Percentiles rank a stretch among this genome's conserved stretches.
phyloP scores from a whole-genome alignment of 2,329 filamentous ascomycete species.

The Aspergillaceae sp. region DNA sequence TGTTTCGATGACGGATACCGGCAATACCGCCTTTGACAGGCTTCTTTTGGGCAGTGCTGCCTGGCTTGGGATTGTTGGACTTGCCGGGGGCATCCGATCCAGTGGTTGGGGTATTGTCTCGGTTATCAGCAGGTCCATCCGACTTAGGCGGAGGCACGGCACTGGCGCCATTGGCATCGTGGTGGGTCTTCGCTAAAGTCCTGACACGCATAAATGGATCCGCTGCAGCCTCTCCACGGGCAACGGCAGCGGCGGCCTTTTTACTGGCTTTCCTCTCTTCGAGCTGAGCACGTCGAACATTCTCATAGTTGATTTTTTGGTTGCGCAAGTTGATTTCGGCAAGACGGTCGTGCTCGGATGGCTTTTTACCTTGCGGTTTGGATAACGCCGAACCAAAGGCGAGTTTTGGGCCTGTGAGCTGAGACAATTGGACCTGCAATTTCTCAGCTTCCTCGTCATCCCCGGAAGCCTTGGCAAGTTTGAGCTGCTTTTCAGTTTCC shows the following conservation, averaged over 20 bases:
- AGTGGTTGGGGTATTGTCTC: constrained; percentile 42
- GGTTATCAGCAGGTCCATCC: constrained; percentile 30
- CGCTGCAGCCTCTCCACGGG: constrained; percentile 53
- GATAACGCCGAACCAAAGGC: constrained; percentile 62
- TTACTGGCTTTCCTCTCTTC: constrained; percentile 62
- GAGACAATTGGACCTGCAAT: constrained; percentile 42
- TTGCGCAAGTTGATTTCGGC: constrained; percentile 78
- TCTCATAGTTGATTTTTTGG: constrained; percentile 73
- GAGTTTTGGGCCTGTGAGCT: constrained; percentile 50
- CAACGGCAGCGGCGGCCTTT: constrained; percentile 52
- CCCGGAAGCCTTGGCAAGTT: constrained; percentile 56
- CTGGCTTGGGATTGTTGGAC: constrained; percentile 43
- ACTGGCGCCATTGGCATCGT: constrained; percentile 49
- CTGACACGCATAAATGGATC: constrained; percentile 53
- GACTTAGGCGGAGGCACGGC: constrained; percentile 11
- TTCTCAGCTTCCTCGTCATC: constrained; percentile 50
- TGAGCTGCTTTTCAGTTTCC: constrained; percentile 55
- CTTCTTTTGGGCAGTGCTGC: constrained; percentile 30
- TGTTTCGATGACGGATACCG: constrained; percentile 66
- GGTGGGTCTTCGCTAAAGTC: constrained; percentile 59
- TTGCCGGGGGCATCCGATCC: constrained; percentile 46
- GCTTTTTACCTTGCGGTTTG: constrained; percentile 47
- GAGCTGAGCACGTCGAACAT: constrained; percentile 82
- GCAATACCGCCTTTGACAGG: constrained; percentile 43
- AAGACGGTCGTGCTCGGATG: constrained; percentile 69